These are phyloP conservation scores for Aleurites moluccanus DNA, from an alignment of 441 rosid genomes.

Conservation along the genomic window DNA sequence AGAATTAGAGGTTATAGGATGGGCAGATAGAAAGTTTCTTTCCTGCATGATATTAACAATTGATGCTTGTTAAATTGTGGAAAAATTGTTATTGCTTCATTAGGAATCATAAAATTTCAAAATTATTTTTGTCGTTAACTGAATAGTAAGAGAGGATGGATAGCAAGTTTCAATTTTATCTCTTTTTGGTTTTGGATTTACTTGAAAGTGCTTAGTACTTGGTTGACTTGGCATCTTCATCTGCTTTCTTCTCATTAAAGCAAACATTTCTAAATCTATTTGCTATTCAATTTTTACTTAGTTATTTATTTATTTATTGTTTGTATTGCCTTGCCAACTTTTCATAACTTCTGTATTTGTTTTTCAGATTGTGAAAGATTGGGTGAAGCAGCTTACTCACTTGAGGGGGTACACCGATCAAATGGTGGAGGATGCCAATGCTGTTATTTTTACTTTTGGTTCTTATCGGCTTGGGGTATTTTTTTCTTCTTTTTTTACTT, in stretches of 20 bases:
- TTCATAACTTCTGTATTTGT: not conserved
- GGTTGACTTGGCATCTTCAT: not conserved
- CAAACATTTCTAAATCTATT: not conserved
- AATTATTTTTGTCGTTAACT: not conserved
- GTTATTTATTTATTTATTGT: too few relatives aligned
- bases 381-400: slow-evolving; percentile 68
- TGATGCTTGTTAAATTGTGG: not conserved
- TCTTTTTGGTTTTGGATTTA: not conserved
- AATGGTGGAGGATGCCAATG: slow-evolving; percentile 78
- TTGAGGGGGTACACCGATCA: slow-evolving; percentile 60
- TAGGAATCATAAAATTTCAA: not conserved
- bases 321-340: not conserved
- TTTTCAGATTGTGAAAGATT: slow-evolving; percentile 53
- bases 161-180: not conserved
- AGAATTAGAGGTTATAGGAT: not conserved
- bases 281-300: not conserved
- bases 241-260: not conserved
- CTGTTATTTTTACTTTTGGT: slow-evolving; percentile 65
- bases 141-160: not conserved
- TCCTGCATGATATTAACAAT: not conserved
- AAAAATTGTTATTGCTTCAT: not conserved
- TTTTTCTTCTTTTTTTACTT: slow-evolving; percentile 1
- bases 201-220: not conserved
- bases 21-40: not conserved
- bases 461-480: slow-evolving; percentile 70